These are phyloP conservation scores for Penicillium canariense DNA, from an alignment of 495 filamentous ascomycete genomes.

Conservation along the genomic window DNA sequence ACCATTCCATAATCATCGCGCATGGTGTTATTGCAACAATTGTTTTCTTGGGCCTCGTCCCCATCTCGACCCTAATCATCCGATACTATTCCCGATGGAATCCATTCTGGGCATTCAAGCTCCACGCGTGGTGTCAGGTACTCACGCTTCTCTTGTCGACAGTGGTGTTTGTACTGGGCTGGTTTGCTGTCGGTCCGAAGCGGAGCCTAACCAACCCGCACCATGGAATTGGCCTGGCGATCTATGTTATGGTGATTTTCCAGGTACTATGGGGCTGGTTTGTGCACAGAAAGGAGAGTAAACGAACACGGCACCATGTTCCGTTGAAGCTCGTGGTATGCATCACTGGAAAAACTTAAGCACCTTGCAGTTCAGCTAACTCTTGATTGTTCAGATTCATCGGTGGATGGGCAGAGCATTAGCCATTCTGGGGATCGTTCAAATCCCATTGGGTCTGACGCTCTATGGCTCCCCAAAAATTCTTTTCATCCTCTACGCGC, in stretches of 20 bases:
- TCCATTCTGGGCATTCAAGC: slow-evolving; percentile 64
- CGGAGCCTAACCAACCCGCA: slow-evolving; percentile 90
- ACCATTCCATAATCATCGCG: slow-evolving; percentile 73
- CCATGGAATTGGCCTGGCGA: slow-evolving; percentile 86
- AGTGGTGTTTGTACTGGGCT: slow-evolving; percentile 30
- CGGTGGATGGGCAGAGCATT: slow-evolving; percentile 80
- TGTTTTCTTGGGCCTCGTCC: slow-evolving; percentile 82
- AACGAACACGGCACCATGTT: slow-evolving; percentile 52
- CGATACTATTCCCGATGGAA: slow-evolving; percentile 67
- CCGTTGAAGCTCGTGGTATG: slow-evolving; percentile 72
- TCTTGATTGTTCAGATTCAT: slow-evolving; percentile 53
- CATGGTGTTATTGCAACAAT: slow-evolving; percentile 86
- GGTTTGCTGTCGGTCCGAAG: slow-evolving; percentile 39
- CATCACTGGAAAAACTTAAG: not conserved
- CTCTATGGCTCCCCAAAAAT: slow-evolving; percentile 86
- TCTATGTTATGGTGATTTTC: slow-evolving; percentile 80
- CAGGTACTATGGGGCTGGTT: slow-evolving; percentile 77
- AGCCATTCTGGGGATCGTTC: slow-evolving; percentile 76
- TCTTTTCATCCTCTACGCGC: slow-evolving; percentile 79
- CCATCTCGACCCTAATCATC: slow-evolving; percentile 70
- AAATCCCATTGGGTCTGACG: slow-evolving; percentile 86
- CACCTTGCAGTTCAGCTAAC: not conserved
- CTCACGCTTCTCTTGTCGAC: slow-evolving; percentile 50
- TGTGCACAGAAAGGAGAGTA: slow-evolving; percentile 61
- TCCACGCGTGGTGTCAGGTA: slow-evolving; percentile 87